Base-by-base conservation (phyloP, 2,329 filamentous ascomycete genomes). In the Fusarium virguliforme region DNA sequence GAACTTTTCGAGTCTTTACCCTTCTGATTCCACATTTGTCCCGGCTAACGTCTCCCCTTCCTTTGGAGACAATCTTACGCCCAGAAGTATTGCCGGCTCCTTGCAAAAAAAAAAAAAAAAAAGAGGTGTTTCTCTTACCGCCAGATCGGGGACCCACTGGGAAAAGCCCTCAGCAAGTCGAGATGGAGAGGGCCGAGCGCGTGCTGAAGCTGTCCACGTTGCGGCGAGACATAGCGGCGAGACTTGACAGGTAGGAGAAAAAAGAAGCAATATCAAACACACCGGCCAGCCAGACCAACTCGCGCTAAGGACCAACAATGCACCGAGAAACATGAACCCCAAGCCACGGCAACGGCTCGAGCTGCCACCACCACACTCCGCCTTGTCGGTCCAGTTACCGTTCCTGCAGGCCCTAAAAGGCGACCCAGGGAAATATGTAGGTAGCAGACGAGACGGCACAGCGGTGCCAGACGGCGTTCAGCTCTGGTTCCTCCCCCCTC, bases 151-250 rank as follows among this genome's bases (percentile, higher is more conserved):
- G 57, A 57, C 50, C 73, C 73, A 72, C 70, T 64, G 62, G 64
- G 43, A 46, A 63, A 37, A 51, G 40, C 64, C 56, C 62, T 67
- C 60, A 65, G 53, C 54, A 50, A 72, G 51, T 43, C 34, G 64
- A 68, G 67, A 28, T 43, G 69, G 57, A 65, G 55, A 58, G 66
- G 60, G 70, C 62, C 62, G 64, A 68, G 65, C 64, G 71, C 63
- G 57, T 64, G 54, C 62, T 74, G 61, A 72, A 64, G 68, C 60
- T 58, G 58, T 64, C 62, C 70, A 68, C 70, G 70, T 73, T 73
- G 62, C 63, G 58, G 65, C 65, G 65, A 75, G 69, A 75, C 73
- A 75, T 68, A 67, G 72, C 62, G 70, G 68, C 57, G 64, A 63
- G 61, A 67, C 62, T 64, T 62, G 48, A 66, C 51, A 48, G 43